Conservation (phyloP, 1,284 basidiomycete species). For the Ceratobasidium theobromae region DNA sequence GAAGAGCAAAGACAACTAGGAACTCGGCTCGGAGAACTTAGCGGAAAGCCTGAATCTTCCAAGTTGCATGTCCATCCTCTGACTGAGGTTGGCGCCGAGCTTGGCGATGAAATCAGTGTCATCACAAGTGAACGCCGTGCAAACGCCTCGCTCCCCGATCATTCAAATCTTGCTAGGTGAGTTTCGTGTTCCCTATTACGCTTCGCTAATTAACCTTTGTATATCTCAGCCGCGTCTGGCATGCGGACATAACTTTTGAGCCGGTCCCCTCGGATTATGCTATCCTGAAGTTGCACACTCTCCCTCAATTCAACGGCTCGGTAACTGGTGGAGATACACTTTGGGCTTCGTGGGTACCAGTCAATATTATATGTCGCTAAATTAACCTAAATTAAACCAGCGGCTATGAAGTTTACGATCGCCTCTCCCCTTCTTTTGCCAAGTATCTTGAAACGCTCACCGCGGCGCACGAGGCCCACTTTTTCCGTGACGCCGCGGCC, state of each 20-base stretch:
- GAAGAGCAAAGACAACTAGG: conserved; percentile 52
- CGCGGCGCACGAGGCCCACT: conserved; percentile 57
- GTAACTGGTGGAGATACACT: conserved; percentile 46
- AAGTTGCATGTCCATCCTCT: conserved; percentile 67
- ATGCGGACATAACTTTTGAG: conserved; percentile 72
- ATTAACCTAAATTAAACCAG: conserved; percentile 37
- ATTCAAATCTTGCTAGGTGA: conserved; percentile 8
- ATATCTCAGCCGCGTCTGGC: conserved; percentile 52
- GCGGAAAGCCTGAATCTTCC: conserved; percentile 58
- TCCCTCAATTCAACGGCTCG: conserved; percentile 46
- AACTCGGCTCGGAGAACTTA: conserved; percentile 54
- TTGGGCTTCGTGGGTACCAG: conserved; percentile 43
- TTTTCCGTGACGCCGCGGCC: conserved; percentile 48
- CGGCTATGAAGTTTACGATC: conserved; percentile 65
- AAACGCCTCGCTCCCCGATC: conserved; percentile 27
- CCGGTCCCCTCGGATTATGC: conserved; percentile 65
- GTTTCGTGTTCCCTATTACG: neutral
- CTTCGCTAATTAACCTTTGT: neutral
- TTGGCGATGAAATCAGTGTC: conserved; percentile 53
- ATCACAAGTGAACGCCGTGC: conserved; percentile 50
- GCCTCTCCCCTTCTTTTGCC: conserved; percentile 58
- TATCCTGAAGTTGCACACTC: conserved; percentile 59
- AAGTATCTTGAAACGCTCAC: conserved; percentile 61
- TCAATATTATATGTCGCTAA: neutral
- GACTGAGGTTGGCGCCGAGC: conserved; percentile 53